Conservation (phyloP, 2,329 filamentous ascomycete genomes). For the Ustilaginoidea virens region DNA sequence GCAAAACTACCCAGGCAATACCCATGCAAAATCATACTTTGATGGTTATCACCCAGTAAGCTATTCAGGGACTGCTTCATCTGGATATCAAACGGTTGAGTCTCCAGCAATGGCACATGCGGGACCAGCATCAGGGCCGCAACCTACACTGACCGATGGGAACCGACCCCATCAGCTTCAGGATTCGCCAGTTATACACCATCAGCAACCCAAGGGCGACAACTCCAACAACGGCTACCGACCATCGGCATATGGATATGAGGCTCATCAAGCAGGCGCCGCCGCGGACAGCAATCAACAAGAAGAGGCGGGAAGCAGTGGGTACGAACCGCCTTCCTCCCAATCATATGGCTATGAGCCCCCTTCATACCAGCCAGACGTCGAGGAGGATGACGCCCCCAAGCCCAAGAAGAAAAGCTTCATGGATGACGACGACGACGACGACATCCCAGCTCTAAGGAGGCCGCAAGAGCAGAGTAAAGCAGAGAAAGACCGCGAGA, state of each 20-base stretch:
- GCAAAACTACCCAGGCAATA: conserved; percentile 12
- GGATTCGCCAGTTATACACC: conserved; percentile 10
- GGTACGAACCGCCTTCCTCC: conserved; percentile 48
- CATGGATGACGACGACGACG: conserved; percentile 68
- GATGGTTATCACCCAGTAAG: conserved; percentile 9
- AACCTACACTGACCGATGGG: conserved; percentile 6
- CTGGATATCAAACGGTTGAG: conserved; percentile 13
- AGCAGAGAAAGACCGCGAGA: conserved; percentile 58
- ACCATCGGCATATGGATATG: conserved; percentile 34
- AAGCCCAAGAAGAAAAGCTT: conserved; percentile 62
- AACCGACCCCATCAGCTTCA: conserved; percentile 16
- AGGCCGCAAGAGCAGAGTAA: conserved; percentile 40
- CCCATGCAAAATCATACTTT: conserved; percentile 5
- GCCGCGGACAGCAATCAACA: conserved; percentile 6
- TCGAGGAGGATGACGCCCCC: conserved; percentile 30
- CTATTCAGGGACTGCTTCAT: conserved; percentile 3
- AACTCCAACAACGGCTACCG: conserved; percentile 23
- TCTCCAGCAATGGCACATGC: not conserved
- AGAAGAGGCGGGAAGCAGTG: conserved; percentile 19
- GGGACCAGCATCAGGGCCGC: not conserved
- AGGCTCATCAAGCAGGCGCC: conserved; percentile 25
- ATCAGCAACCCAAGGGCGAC: conserved; percentile 6
- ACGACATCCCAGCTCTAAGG: conserved; percentile 36
- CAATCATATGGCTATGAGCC: conserved; percentile 44
- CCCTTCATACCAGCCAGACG: conserved; percentile 38